Base-by-base conservation (phyloP, 1,139 yeast genomes). In the Suhomyces taliae region DNA sequence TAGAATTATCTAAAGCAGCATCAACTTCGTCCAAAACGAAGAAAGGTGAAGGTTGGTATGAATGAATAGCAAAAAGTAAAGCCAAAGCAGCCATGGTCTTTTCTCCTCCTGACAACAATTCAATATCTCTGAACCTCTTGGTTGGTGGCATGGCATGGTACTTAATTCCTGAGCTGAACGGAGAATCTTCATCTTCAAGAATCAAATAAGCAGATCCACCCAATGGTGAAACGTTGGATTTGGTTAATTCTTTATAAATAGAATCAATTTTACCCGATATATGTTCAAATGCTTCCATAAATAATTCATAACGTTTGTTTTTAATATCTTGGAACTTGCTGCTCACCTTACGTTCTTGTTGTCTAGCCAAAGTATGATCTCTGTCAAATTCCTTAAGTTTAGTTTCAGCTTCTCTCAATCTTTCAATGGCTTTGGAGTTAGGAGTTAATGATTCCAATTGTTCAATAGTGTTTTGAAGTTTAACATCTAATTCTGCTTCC, bases 111-210 rank as follows among this genome's bases (percentile, higher is more conserved):
- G 97, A 90, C 11, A 93, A 74, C 51, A 88, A 80, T 49, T 90
- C 96, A 90, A 93, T 91, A 56, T 90, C 97, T 59, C 95, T 79
- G 64, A 90, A 93, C 55, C 97, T 76, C 60, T 93, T 95, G 82
- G 88, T 79, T 9, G 99, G 99, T 1, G 99, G 98, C 87, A 91
- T 91, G 0, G 97, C 97, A 63, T 90, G 95, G 60, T 90, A 95
- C 57, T 84, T 87, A 44, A 90, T 78, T 1, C 98, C 99, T 0
- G 83, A 82, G 37, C 79, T 67, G 59, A 85, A 95, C 6, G 97
- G 97, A 57, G 88, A 96, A 47, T 90, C 97, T 52, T 87, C 95
- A 59, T 90, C 93, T 58, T 90, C 97, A 37, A 90, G 68, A 1
- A 93, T 86, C 52, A 93, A 73, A 51, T 89, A 87, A 0, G 99